Evolutionary conservation across 495 filamentous ascomycete genomes (phyloP).

Genomic region (Trichoderma reesei): DNA sequence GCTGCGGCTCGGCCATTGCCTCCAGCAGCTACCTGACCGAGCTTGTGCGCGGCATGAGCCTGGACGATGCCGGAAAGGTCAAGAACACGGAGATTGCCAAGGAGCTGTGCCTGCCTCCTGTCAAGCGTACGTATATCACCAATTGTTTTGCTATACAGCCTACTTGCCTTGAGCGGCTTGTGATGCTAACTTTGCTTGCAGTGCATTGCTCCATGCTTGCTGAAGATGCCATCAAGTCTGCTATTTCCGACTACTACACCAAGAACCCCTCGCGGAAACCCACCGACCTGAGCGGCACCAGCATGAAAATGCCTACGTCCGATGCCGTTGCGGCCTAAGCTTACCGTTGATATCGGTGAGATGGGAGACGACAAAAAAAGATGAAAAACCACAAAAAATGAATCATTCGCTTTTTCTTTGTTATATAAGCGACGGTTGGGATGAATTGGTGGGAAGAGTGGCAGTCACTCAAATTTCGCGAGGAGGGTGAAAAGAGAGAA

Average conservation of each 20-base stretch:
- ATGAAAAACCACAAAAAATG: neutral
- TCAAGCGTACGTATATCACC: slow-evolving; percentile 62
- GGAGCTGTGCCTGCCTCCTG: slow-evolving; percentile 88
- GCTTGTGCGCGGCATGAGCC: slow-evolving; percentile 69
- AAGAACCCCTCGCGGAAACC: slow-evolving; percentile 74
- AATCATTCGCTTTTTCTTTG: neutral
- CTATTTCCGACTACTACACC: slow-evolving; percentile 93
- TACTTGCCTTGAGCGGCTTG: no score
- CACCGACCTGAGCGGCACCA: slow-evolving; percentile 67
- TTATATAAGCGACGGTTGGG: neutral
- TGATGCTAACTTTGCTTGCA: slow-evolving; percentile 20
- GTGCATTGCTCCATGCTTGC: slow-evolving; percentile 99
- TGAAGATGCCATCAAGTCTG: slow-evolving; percentile 99
- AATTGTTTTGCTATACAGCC: neutral
- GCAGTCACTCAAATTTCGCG: neutral
- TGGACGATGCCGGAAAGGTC: slow-evolving; percentile 84
- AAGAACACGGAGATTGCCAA: slow-evolving; percentile 96
- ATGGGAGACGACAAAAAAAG: neutral
- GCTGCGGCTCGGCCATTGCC: slow-evolving; percentile 92
- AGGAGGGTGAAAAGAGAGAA: neutral
- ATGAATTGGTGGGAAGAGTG: neutral
- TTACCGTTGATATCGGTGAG: neutral
- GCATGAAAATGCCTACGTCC: slow-evolving; percentile 34
- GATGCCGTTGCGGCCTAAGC: slow-evolving; percentile 15
- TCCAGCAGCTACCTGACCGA: slow-evolving; percentile 79